A percentile compares a stretch with the other conserved stretches of the same genome.
Conservation (phyloP, 331 rosid genomes). For the Quercus phellos region DNA sequence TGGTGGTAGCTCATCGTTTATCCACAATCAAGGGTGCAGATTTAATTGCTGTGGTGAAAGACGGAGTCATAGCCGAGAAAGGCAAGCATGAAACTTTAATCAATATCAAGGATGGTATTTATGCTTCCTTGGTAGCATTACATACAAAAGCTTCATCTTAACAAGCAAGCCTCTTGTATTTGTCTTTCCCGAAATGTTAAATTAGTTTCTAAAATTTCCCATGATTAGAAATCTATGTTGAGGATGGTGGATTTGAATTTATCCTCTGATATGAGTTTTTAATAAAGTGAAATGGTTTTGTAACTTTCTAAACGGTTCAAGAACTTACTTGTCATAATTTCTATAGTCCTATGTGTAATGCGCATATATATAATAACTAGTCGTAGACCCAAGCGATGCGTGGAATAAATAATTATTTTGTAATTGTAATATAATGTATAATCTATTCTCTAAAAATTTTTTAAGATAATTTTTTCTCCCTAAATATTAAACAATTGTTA, state of each 20-base stretch:
- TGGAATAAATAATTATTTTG: no score
- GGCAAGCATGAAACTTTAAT: conserved; percentile 48
- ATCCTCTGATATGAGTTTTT: no score
- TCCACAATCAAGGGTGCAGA: conserved; percentile 50
- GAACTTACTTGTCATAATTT: neutral
- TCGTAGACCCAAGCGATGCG: rapidly evolving
- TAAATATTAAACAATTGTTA: no score
- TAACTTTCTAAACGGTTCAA: neutral
- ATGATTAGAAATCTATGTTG: no score
- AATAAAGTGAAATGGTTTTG: neutral
- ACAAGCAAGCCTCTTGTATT: neutral
- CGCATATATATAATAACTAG: neutral
- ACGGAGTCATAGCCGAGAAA: conserved; percentile 47
- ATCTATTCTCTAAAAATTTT: no score
- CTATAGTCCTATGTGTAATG: no score
- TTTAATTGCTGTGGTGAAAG: conserved; percentile 44
- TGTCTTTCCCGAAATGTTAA: neutral
- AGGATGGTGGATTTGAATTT: no score
- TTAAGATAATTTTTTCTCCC: no score
- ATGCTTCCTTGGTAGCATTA: conserved; percentile 49
- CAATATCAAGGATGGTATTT: conserved; percentile 31
- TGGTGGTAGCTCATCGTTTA: conserved; percentile 53
- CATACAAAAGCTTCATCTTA: conserved; percentile 33
- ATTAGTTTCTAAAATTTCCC: no score
- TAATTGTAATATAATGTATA: no score